A percentile compares a stretch with the other conserved stretches of the same genome.
Evolutionary conservation across 805 yeast species (phyloP).

Genomic region (Cyberlindnera xylosilytica): DNA sequence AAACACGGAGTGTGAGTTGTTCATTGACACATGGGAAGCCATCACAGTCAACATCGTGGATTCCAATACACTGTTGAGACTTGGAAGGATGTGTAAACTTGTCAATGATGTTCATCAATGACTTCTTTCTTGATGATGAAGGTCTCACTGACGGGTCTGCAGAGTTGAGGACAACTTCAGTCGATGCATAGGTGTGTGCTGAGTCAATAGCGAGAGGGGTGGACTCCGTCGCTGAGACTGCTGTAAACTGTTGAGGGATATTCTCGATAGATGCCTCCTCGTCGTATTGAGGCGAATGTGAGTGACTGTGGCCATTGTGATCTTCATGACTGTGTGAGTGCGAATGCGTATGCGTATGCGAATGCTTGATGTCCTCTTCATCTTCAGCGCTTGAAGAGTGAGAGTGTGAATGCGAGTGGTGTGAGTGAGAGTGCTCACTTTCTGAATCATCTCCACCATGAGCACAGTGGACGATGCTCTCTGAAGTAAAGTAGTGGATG

Average conservation of each 20-base stretch:
- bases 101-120: constrained; percentile 13
- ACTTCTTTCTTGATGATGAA: constrained; percentile 3
- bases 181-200: not conserved
- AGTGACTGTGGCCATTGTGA: constrained; percentile 1
- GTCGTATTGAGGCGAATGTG: constrained; percentile 3
- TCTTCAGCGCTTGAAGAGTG: constrained; percentile 6
- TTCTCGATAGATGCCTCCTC: constrained; percentile 6
- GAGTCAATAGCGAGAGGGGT: constrained; percentile 2
- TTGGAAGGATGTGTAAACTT: constrained; percentile 11
- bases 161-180: not conserved
- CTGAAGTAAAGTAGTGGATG: constrained; percentile 74
- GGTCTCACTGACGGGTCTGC: not conserved
- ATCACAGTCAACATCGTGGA: constrained; percentile 21
- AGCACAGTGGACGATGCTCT: constrained; percentile 82
- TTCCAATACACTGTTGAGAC: constrained; percentile 18
- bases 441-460: constrained; percentile 45
- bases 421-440: constrained; percentile 18
- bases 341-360: constrained; percentile 3
- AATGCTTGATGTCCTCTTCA: constrained; percentile 5
- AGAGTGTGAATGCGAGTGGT: constrained; percentile 15
- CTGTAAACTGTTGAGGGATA: not conserved
- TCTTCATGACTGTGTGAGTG: not conserved
- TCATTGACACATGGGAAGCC: constrained; percentile 20
- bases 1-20: constrained; percentile 20
- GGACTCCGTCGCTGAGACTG: not conserved